These are phyloP conservation scores for Aureobasidium leucospermi DNA, from an alignment of 2,329 filamentous ascomycete species.

Conservation along the genomic window DNA sequence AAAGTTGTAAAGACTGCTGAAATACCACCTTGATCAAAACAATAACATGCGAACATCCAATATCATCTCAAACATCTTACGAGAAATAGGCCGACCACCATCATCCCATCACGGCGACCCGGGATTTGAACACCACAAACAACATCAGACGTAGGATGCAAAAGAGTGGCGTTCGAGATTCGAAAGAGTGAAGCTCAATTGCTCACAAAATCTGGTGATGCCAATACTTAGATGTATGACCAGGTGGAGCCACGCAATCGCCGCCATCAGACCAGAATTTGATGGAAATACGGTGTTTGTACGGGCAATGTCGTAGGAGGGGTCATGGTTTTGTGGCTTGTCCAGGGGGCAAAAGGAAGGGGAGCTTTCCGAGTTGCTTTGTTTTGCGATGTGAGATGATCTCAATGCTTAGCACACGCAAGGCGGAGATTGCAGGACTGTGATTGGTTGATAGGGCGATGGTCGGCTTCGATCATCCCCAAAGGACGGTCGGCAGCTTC, in stretches of 20 bases:
- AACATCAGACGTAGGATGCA: not conserved
- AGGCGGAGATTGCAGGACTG: not conserved
- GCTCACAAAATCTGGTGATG: not conserved
- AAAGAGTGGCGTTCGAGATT: not conserved
- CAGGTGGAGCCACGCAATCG: not conserved
- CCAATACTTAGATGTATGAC: not conserved
- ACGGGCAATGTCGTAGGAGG: not conserved
- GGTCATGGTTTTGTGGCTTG: not conserved
- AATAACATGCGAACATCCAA: not conserved
- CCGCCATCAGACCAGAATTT: not conserved
- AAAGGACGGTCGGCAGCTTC: not conserved
- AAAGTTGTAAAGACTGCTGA: too few species aligned
- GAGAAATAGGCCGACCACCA: constrained; percentile 5
- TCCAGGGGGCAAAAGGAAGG: not conserved
- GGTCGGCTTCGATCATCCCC: not conserved
- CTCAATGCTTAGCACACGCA: not conserved
- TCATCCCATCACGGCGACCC: not conserved
- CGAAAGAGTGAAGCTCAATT: not conserved
- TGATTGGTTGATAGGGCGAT: not conserved
- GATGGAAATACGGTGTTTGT: not conserved
- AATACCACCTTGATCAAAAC: not conserved
- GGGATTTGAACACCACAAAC: not conserved
- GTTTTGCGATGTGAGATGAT: not conserved
- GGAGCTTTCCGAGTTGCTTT: not conserved
- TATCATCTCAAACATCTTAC: not conserved